Conservation (phyloP, 768 basidiomycete genomes). For the Lenzites betulinus region DNA sequence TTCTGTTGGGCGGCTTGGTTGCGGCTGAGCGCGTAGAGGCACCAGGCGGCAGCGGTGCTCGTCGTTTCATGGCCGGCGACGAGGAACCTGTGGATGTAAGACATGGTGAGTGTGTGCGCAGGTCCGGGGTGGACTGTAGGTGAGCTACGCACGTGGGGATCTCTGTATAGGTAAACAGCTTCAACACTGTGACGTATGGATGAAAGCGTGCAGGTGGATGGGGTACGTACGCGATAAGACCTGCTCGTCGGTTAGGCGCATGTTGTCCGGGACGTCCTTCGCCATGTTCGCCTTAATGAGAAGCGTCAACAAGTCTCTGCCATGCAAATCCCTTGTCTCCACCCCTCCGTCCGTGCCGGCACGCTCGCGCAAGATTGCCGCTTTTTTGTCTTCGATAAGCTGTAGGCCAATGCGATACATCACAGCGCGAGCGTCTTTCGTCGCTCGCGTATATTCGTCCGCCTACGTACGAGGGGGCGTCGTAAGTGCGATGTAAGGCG, state of each 20-base stretch:
- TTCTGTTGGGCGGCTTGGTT: conserved; percentile 36
- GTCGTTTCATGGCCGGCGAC: conserved; percentile 46
- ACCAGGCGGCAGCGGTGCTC: conserved; percentile 35
- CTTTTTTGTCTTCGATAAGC: conserved; percentile 36
- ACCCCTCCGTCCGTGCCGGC: conserved; percentile 31
- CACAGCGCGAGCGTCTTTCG: conserved; percentile 14
- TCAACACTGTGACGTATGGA: background rate
- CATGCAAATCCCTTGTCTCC: conserved; percentile 34
- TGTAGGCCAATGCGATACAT: conserved; percentile 33
- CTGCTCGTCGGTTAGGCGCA: conserved; percentile 61
- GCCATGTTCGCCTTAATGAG: conserved; percentile 66
- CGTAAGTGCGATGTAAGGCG: background rate
- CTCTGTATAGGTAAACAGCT: background rate
- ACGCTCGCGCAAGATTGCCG: conserved; percentile 27
- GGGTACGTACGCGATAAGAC: conserved; percentile 50
- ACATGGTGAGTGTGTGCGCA: no score
- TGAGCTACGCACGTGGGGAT: conserved; percentile 15
- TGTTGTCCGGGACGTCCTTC: conserved; percentile 53
- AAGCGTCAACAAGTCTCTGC: conserved; percentile 59
- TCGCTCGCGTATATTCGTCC: background rate
- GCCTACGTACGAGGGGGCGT: conserved; percentile 1
- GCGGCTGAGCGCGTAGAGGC: conserved; percentile 40
- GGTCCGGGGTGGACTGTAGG: background rate
- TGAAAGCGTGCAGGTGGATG: no score
- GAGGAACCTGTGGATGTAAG: conserved; percentile 20